Base-by-base conservation (phyloP, 1,284 basidiomycete genomes). In the Trametes sp. region DNA sequence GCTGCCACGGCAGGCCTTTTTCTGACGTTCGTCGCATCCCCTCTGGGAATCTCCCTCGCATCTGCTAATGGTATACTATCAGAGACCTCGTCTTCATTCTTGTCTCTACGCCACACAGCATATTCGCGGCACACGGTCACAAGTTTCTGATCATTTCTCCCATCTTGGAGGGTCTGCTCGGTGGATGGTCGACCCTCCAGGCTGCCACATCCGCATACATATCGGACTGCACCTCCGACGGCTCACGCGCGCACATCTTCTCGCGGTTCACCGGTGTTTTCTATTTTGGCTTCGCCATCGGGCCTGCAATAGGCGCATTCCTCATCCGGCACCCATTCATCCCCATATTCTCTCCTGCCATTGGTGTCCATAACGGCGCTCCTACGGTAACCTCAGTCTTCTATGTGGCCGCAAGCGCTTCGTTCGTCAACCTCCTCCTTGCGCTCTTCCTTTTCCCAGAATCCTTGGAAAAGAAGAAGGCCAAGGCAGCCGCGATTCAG, bases 191-290 rank as follows among this genome's bases (percentile, higher is more conserved):
- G 6, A 91, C 93, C 0, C 78, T 95, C 11, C 86, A 89, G 63
- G 88, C 91, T 2, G 88, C 92, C 0, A 87, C 88, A 44, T 88
- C 92, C 33, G 93, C 95, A 1, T 98, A 96, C 74, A 81, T 94
- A 51, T 91, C 90, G 16, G 94, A 96, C 72, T 92, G 92, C 72
- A 95, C 94, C 1, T 92, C 92, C 4, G 84, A 89, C 60, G 94
- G 93, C 48, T 94, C 92, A 23, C 85, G 94, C 51, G 88, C 94
- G 0, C 85, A 87, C 35, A 86, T 93, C 41, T 96, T 95, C 78
- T 89, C 92, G 24, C 87, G 92, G 23, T 90, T 95, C 70, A 83
- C 84, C 8, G 90, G 91, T 19, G 83, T 91, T 13, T 81, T 88
- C 65, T 87, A 85, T 73, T 72, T 92, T 57, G 93, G 94, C 19